Base-by-base conservation (phyloP, 1,139 yeast genomes). In the Candida sp. region DNA sequence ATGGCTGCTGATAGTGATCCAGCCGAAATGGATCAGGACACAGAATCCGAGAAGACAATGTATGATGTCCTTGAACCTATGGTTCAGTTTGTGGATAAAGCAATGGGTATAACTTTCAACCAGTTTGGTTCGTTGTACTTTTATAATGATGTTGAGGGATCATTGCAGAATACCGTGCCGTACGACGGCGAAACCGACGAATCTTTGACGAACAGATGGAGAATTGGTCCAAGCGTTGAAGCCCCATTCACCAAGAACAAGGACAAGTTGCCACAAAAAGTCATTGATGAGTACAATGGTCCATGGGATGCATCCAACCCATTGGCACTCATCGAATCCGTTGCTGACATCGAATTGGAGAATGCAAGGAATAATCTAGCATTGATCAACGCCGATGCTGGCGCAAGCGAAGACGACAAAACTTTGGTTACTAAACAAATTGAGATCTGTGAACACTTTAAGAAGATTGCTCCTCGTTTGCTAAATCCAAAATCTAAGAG, bases 201-300 rank as follows among this genome's bases (percentile, higher is more conserved):
- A 28, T 69, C 67, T 31, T 72, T 89, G 49, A 73, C 75, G 47
- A 81, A 82, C 56, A 83, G 96, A 73, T 93, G 96, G 96, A 82
- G 88, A 66, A 85, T 94, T 58, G 98, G 99, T 2, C 96, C 96
- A n/a, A 83, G 91, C 40, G 85, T 85, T 38, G 98, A 93, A 69
- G 80, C 88, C 57, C 79, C 84, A 12, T 90, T 86, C 66, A 86
- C 92, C 80, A 88, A 87, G 67, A 81, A 84, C 59, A 86, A 86
- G 61, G 70, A 70, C 58, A 75, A 69, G 54, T 71, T 84, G 66
- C 70, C 77, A 23, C 70, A 74, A 46, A 69, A 71, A 41, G 74
- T 73, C 52, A 69, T 84, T 58, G 76, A 78, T 66, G 68, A 73
- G 53, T 72, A 67, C 51, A 72, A 76, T 54, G 98, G 98, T 1